Conservation (phyloP, 352 stramenopile genomes). For the Blastocystis sp. region DNA sequence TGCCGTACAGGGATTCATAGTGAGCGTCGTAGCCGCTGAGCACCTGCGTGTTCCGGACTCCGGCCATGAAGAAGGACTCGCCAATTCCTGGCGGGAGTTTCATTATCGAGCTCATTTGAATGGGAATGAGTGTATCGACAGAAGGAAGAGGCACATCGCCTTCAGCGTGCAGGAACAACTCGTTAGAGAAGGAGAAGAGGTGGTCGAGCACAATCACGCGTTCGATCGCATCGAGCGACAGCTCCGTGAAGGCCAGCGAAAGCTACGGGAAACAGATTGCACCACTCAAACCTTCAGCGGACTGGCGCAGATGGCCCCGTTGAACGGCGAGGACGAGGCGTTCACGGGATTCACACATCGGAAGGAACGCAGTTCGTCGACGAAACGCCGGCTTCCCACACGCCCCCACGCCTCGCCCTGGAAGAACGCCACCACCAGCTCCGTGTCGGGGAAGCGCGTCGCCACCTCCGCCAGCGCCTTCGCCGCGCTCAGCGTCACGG, state of each 20-base stretch:
- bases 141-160: neutral
- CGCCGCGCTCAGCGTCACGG: slow-evolving; percentile 7
- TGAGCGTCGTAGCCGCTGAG: slow-evolving; percentile 16
- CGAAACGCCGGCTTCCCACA: slow-evolving; percentile 33
- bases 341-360: slow-evolving; percentile 18
- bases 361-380: slow-evolving; percentile 27
- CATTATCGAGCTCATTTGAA: neutral
- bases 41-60: slow-evolving; percentile 11
- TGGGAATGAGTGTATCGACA: neutral
- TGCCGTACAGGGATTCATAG: neutral
- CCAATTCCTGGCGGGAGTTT: slow-evolving; percentile 33
- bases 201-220: slow-evolving; percentile 62
- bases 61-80: slow-evolving; percentile 32
- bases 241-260: slow-evolving; percentile 28
- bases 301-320: slow-evolving; percentile 56
- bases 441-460: neutral
- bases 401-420: slow-evolving; percentile 59
- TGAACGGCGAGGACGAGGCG: neutral
- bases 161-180: slow-evolving; percentile 29
- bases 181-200: neutral
- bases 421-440: slow-evolving; percentile 61
- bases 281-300: slow-evolving; percentile 21
- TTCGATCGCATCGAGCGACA: slow-evolving; percentile 27
- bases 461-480: neutral
- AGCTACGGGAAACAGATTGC: slow-evolving; percentile 18